These are phyloP conservation scores for Cryptococcus sp. DNA, from an alignment of 1,284 basidiomycete genomes.

Conservation along the genomic window DNA sequence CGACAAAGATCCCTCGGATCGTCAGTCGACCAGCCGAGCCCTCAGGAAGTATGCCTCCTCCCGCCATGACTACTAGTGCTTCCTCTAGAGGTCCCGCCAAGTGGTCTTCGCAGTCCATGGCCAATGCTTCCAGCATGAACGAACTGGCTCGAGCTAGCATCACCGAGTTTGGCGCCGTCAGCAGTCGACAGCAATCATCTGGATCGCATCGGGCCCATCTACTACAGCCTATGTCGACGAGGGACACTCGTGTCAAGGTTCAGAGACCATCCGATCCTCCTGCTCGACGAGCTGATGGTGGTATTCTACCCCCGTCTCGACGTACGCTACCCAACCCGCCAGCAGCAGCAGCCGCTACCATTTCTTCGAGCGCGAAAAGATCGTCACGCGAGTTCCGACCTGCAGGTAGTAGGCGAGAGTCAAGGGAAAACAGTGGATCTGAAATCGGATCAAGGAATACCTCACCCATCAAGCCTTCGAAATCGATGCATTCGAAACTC, in stretches of 20 bases:
- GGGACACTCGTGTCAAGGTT: constrained; percentile 14
- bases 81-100: constrained; percentile 6
- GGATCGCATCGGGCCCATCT: constrained; percentile 36
- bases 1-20: constrained; percentile 92
- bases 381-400: constrained; percentile 20
- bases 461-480: constrained; percentile 32
- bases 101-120: constrained; percentile 12
- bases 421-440: constrained; percentile 13
- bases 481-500: constrained; percentile 43
- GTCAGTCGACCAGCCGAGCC: constrained; percentile 53
- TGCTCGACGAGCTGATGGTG: constrained; percentile 7
- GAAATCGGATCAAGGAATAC: constrained; percentile 7
- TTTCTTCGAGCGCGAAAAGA: constrained; percentile 39
- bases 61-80: constrained; percentile 12
- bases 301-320: constrained; percentile 47
- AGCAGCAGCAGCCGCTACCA: constrained; percentile 35
- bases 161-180: constrained; percentile 26
- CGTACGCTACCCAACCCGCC: constrained; percentile 58
- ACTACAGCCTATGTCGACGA: constrained; percentile 37
- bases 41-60: constrained; percentile 25
- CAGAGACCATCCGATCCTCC: constrained; percentile 14
- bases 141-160: constrained; percentile 13
- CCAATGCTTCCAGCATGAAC: constrained; percentile 15
- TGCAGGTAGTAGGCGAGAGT: constrained; percentile 14
- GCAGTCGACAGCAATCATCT: constrained; percentile 20